Evolutionary conservation across 2,329 filamentous ascomycete species (phyloP), one percentile per base, ranked within the genome.

Genomic region (Colletotrichum tropicicola): DNA sequence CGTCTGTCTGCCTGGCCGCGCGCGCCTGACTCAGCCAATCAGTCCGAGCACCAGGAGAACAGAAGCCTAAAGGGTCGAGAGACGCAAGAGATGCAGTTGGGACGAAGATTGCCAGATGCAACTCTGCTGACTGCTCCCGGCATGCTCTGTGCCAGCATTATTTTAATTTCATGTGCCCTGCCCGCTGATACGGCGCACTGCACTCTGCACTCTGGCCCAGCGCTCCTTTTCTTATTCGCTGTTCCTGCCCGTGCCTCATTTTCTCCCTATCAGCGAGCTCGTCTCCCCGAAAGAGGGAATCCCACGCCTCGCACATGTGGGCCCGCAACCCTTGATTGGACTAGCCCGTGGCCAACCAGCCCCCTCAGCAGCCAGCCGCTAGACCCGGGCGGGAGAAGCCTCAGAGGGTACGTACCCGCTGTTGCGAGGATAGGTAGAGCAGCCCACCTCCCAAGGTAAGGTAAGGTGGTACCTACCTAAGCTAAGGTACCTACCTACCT

Each of bases 201-300:
- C 21, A 41, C 23, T 28, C 23, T 53, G 23, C 21, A n/a, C n/a
- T n/a, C n/a, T n/a, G n/a, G 37, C 21, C 10, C 23, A 41, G 32
- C 41, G 17, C 10, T 21, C 39, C 39, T 51, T 49, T 57, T 32
- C 27, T 13, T 25, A 48, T 54, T 51, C 54, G 45, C 25, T 35
- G 28, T 10, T 47, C 19, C 47, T 39, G 4, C 12, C 12, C 3
- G 2, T 32, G 9, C 51, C 62, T 35, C 23, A 21, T 30, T 65
- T 58, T 28, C 58, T 57, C 37, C 59, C 59, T 66, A 65, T 65
- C 61, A 65, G 41, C 57, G 43, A 53, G 32, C 49, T 53, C 35
- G 48, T 45, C 45, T 39, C 44, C 58, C 52, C 59, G 30, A 65
- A 58, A 58, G 52, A 63, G 63, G 59, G 63, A 63, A 66, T 58